Evolutionary conservation across 2,329 filamentous ascomycete species (phyloP).

Genomic region (Calonectria leucothoes): DNA sequence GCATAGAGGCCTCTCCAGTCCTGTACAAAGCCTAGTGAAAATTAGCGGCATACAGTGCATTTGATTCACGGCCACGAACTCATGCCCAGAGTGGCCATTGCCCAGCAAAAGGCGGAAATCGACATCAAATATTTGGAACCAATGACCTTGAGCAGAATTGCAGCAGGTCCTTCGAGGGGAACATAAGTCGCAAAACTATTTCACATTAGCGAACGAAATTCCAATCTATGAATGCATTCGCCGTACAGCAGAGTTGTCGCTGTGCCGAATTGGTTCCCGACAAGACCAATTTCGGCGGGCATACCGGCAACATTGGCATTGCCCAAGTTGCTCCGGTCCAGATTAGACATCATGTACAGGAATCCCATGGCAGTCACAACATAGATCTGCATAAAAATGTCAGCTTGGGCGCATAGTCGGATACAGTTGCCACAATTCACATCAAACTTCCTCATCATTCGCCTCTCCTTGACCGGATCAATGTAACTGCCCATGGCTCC

Average conservation of each 20-base stretch:
- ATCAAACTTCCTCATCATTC: conserved; percentile 42
- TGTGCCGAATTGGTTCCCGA: conserved; percentile 45
- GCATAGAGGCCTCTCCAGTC: conserved; percentile 37
- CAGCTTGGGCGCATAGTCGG: background rate
- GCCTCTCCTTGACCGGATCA: conserved; percentile 27
- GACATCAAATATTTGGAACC: conserved; percentile 45
- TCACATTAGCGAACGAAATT: background rate
- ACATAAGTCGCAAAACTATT: conserved; percentile 45
- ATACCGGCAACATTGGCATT: conserved; percentile 45
- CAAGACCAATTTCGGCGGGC: conserved; percentile 43
- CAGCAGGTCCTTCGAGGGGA: conserved; percentile 45
- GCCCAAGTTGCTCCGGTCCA: conserved; percentile 45
- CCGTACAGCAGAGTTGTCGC: conserved; percentile 39
- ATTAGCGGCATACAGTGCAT: background rate
- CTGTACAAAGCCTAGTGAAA: conserved; percentile 21
- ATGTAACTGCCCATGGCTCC: conserved; percentile 19
- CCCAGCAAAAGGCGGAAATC: conserved; percentile 31
- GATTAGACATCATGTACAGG: conserved; percentile 46
- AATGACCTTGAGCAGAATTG: conserved; percentile 44
- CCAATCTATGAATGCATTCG: background rate
- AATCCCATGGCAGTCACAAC: conserved; percentile 35
- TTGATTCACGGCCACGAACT: conserved; percentile 4
- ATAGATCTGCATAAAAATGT: conserved; percentile 13
- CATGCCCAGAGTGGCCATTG: conserved; percentile 31
- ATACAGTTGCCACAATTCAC: conserved; percentile 14